Evolutionary conservation across 768 basidiomycete species (phyloP), one percentile per base, ranked within the genome.

Genomic region (Xerocomus potaroensis): DNA sequence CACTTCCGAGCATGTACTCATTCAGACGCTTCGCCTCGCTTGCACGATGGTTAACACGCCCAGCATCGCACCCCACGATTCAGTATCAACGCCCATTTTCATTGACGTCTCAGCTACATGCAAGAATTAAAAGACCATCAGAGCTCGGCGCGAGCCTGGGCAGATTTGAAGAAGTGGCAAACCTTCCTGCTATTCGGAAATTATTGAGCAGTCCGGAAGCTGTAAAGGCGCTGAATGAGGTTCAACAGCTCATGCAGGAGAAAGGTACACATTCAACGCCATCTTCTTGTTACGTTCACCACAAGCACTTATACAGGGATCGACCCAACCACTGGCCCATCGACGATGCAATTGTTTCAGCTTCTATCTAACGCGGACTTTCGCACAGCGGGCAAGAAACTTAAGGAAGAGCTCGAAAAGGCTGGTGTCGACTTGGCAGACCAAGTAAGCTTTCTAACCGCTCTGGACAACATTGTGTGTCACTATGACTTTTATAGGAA

Each of bases 361-460:
- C 67, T 87, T 39, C 66, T 76, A 22, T 62, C 72, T 24, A 79
- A 72, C 50, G 55, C 76, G 1, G 78, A 78, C 47, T 82, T 85
- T 48, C 69, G 75, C 45, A 68, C 63, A 33, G 75, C 72, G 21
- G 69, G 74, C 24, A 68, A 68, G 51, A 66, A 64, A 32, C 67
- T 83, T 6, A 65, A 70, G 41, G 70, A 70, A 12, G 80, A 78
- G 47, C 59, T 85, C 50, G 58, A 75, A 42, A 79, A 78, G 27
- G 79, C 80, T 18, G 84, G 81, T 5, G 60, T 87, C n/a, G 77
- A 84, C 57, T 45, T 82, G 29, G 63, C 61, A 29, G 75, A 78
- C 38, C 72, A 78, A 64, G 83, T 83, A 53, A 43, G 73, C 50
- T 22, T 26, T 16, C 32, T 24, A 16, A 14, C 27, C 29, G 15